phyloP scores from a whole-genome alignment of 1,284 basidiomycete genomes.

The Melampsora americana region DNA sequence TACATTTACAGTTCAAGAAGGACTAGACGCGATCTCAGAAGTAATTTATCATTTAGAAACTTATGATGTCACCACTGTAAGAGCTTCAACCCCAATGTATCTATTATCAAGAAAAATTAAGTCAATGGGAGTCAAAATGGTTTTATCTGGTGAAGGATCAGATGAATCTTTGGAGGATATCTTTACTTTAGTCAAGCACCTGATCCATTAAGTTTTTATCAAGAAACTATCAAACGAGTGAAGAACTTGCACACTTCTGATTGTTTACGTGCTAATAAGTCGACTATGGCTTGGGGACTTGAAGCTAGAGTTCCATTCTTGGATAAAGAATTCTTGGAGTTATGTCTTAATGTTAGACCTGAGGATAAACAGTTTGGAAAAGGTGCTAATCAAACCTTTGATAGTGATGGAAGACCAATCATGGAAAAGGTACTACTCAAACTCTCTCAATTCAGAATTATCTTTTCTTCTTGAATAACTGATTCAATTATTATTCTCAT shows the following conservation, averaged over 20 bases:
- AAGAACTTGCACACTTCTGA: conserved; percentile 98
- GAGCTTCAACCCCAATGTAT: conserved; percentile 89
- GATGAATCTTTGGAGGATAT: conserved; percentile 99
- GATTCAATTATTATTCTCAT: conserved; percentile 26
- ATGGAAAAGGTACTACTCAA: conserved; percentile 79
- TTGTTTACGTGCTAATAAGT: conserved; percentile 98
- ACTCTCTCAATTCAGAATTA: background rate
- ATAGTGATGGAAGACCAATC: conserved; percentile 76
- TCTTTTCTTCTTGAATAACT: background rate
- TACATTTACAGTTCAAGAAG: conserved; percentile 97
- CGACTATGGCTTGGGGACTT: conserved; percentile 99
- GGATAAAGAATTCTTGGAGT: conserved; percentile 92
- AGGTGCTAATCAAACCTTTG: conserved; percentile 69
- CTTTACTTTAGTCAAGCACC: conserved; percentile 99
- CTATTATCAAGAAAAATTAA: conserved; percentile 97
- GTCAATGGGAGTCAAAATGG: conserved; percentile 99
- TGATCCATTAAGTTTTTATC: conserved; percentile 82
- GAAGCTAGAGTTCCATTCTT: conserved; percentile 99
- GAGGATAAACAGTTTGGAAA: conserved; percentile 88
- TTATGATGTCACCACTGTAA: conserved; percentile 97
- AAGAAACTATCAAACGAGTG: conserved; percentile 89
- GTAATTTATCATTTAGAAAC: conserved; percentile 99
- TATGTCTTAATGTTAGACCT: conserved; percentile 85
- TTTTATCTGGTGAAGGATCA: conserved; percentile 92
- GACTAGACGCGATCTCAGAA: conserved; percentile 92